Evolutionary conservation across 495 filamentous ascomycete genomes (phyloP).

Genomic region (Hypoxylon subgilvum): DNA sequence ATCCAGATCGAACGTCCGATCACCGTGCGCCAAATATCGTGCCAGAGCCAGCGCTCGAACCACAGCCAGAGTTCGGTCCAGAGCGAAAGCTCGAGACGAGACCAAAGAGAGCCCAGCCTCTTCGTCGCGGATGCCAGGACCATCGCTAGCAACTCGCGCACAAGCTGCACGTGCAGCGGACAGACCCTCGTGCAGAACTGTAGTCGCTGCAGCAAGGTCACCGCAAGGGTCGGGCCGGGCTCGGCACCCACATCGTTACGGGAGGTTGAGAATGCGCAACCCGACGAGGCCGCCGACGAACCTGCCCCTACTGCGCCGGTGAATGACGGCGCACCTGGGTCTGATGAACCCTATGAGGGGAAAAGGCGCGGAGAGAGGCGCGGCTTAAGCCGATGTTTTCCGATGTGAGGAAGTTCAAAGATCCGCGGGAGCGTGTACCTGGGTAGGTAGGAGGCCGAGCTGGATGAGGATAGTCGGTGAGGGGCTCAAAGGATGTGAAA

Average conservation of each 20-base stretch:
- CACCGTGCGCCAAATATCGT: not conserved
- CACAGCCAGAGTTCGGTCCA: not conserved
- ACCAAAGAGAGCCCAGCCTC: too few relatives aligned
- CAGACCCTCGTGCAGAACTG: slow-evolving; percentile 2
- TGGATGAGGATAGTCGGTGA: too few relatives aligned
- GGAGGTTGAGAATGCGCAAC: slow-evolving; percentile 15
- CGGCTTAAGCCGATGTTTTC: not conserved
- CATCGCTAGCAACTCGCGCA: not conserved
- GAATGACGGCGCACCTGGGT: not conserved
- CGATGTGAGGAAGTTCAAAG: too few relatives aligned
- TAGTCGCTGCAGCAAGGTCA: not conserved
- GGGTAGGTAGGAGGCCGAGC: too few relatives aligned
- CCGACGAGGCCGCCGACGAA: not conserved
- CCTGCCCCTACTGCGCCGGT: not conserved
- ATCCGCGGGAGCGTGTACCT: too few relatives aligned
- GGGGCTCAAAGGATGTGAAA: too few relatives aligned
- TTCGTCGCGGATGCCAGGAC: too few relatives aligned
- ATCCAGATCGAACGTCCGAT: not conserved
- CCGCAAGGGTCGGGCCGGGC: not conserved
- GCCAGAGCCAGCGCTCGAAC: not conserved
- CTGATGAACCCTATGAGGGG: slow-evolving; percentile 24
- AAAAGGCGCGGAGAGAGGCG: not conserved
- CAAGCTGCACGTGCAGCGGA: slow-evolving; percentile 4
- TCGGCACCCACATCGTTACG: slow-evolving; percentile 3
- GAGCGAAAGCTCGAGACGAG: not conserved